Evolutionary conservation across 2,329 filamentous ascomycete species (phyloP).

Genomic region (Alternaria sp.): DNA sequence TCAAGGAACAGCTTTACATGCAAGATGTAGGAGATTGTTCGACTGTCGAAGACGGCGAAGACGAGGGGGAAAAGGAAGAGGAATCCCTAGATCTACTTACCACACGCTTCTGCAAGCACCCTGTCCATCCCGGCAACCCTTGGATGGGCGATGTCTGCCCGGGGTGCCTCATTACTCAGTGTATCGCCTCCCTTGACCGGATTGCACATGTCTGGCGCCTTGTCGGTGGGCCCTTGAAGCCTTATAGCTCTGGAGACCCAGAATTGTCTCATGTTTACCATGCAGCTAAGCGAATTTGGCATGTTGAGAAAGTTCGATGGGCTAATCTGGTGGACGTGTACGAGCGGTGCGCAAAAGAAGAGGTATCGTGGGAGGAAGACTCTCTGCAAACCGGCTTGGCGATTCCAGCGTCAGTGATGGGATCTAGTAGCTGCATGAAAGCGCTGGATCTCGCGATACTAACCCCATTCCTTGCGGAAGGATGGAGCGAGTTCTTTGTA

Average conservation of each 20-base stretch:
- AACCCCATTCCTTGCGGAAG: conserved; percentile 1
- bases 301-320: conserved; percentile 7
- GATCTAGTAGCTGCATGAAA: background rate
- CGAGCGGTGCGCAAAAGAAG: background rate
- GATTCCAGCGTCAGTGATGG: background rate
- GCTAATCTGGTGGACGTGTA: conserved; percentile 1
- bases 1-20: background rate
- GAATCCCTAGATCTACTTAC: background rate
- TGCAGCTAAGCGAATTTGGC: conserved; percentile 2
- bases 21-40: background rate
- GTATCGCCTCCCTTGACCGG: conserved; percentile 5
- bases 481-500: conserved; percentile 1
- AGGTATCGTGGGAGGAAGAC: conserved; percentile 4
- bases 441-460: background rate
- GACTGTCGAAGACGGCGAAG: background rate
- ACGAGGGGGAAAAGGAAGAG: background rate
- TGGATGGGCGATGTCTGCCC: background rate
- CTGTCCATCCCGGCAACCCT: conserved; percentile 2
- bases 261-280: background rate
- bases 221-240: background rate
- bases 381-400: background rate
- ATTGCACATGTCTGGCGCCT: conserved; percentile 9
- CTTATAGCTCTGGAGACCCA: background rate
- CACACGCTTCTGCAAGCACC: conserved; percentile 3
- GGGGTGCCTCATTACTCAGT: conserved; percentile 5